These are phyloP conservation scores for Bremia lactucae DNA, from an alignment of 352 stramenopile genomes.

Conservation along the genomic window DNA sequence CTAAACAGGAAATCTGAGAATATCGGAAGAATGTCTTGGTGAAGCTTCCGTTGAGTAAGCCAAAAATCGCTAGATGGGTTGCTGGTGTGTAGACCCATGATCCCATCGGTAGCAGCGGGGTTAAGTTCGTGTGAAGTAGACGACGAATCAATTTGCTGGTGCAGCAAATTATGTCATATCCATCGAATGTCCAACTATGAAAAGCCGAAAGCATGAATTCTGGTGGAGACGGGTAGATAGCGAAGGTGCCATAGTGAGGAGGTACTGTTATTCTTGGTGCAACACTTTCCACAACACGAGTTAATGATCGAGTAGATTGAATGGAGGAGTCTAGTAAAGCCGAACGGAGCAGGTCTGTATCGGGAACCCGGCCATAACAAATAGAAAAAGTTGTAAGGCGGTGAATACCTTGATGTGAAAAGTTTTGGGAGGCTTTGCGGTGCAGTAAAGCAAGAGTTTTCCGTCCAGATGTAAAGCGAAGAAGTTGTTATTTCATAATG, in stretches of 20 bases:
- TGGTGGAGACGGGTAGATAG: background rate
- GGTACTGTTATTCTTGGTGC: background rate
- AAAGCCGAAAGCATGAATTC: background rate
- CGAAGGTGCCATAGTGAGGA: background rate
- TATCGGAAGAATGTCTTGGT: background rate
- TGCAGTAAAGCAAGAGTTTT: background rate
- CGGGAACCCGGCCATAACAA: background rate
- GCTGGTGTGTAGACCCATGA: background rate
- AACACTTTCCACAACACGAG: background rate
- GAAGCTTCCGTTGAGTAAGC: background rate
- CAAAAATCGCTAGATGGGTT: background rate
- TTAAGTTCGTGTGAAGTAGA: background rate
- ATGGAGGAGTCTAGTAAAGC: background rate
- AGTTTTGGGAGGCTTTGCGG: background rate
- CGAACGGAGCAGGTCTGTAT: background rate
- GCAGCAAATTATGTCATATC: background rate
- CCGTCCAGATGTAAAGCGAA: background rate
- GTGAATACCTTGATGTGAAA: background rate
- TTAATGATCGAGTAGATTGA: background rate
- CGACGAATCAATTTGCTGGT: background rate
- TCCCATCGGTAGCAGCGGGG: background rate
- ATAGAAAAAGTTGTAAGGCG: background rate
- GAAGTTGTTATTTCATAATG: constrained; percentile 3
- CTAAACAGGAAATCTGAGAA: constrained; percentile 1
- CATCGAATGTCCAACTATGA: background rate